Conservation (phyloP, 2,329 filamentous ascomycete species). For the Westerdykella ornata region DNA sequence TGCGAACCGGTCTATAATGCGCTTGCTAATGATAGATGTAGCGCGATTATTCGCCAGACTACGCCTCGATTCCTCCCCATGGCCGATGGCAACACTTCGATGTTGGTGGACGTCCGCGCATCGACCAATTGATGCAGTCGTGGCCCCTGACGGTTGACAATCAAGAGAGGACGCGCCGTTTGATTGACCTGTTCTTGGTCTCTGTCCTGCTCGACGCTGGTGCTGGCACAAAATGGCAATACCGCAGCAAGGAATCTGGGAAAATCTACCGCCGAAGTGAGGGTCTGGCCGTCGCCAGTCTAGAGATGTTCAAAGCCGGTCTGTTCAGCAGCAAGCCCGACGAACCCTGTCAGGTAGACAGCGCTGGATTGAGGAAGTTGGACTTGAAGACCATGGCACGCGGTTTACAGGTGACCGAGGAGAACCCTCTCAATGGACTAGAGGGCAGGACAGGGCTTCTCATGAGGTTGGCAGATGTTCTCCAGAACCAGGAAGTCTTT, state of each 20-base stretch:
- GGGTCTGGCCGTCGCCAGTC: conserved; percentile 68
- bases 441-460: conserved; percentile 78
- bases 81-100: conserved; percentile 79
- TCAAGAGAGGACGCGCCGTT: conserved; percentile 65
- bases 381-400: conserved; percentile 68
- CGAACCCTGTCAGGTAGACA: conserved; percentile 87
- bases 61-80: conserved; percentile 73
- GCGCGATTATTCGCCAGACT: conserved; percentile 65
- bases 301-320: conserved; percentile 92
- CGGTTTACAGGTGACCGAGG: conserved; percentile 75
- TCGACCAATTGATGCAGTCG: conserved; percentile 62
- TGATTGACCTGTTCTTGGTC: conserved; percentile 72
- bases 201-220: conserved; percentile 82
- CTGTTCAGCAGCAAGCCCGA: conserved; percentile 74
- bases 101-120: conserved; percentile 67
- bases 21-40: conserved; percentile 27
- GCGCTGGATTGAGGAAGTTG: conserved; percentile 65
- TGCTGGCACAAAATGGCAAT: conserved; percentile 84
- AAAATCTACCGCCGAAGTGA: conserved; percentile 78
- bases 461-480: conserved; percentile 64
- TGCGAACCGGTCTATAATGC: conserved; percentile 2
- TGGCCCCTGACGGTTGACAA: conserved; percentile 64
- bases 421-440: conserved; percentile 76
- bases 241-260: conserved; percentile 84
- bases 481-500: conserved; percentile 77